Conservation (phyloP, 192 early-diverging fungal species). For the Coemansia furcata region DNA sequence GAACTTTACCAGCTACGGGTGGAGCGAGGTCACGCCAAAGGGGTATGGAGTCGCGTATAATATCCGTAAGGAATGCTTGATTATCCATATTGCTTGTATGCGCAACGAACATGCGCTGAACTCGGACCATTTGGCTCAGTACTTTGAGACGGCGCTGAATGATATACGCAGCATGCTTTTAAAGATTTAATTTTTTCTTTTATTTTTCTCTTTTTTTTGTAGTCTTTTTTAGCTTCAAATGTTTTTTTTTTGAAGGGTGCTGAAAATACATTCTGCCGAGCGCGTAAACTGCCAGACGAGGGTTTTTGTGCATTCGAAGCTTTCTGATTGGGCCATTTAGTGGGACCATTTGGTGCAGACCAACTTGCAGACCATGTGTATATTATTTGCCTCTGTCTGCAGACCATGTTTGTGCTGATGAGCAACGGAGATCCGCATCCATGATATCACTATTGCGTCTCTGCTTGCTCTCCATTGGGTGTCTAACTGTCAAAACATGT, state of each 20-base stretch:
- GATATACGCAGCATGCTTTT: conserved; percentile 68
- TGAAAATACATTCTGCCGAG: neutral
- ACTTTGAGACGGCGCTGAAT: conserved; percentile 77
- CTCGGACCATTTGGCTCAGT: conserved; percentile 64
- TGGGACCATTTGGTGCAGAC: neutral
- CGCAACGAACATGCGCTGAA: conserved; percentile 56
- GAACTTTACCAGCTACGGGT: conserved; percentile 92
- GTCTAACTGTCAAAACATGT: neutral
- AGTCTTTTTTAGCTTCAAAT: too few species aligned
- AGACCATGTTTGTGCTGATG: neutral
- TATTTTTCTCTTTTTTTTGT: neutral
- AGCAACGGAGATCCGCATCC: neutral
- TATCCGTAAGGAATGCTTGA: conserved; percentile 79
- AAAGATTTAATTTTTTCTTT: neutral
- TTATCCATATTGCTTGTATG: conserved; percentile 84
- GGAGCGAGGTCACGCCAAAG: conserved; percentile 83
- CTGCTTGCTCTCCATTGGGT: neutral
- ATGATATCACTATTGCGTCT: neutral
- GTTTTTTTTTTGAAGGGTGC: neutral
- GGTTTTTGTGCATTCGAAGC: neutral
- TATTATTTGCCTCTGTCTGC: neutral
- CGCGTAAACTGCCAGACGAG: neutral
- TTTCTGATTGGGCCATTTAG: neutral
- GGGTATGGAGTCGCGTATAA: conserved; percentile 95
- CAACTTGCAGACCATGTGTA: neutral